Conservation (phyloP, 1,139 yeast genomes). For the Yamadazyma sp. region DNA sequence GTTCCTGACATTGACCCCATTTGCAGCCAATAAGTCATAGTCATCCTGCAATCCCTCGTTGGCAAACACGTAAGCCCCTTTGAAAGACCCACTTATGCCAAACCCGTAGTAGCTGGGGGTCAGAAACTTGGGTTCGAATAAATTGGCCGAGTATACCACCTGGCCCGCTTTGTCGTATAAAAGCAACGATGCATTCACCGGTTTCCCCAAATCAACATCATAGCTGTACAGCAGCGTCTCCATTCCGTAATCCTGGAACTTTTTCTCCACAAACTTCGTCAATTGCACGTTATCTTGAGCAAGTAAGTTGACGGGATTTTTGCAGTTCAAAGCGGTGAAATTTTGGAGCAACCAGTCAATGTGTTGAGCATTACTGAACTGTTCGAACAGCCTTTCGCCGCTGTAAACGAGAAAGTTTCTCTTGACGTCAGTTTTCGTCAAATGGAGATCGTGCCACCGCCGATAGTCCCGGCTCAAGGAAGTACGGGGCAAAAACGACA, state of each 20-base stretch:
- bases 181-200: constrained; percentile 24
- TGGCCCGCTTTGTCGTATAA: constrained; percentile 23
- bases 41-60: constrained; percentile 34
- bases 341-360: constrained; percentile 28
- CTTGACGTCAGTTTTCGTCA: constrained; percentile 65
- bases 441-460: constrained; percentile 63
- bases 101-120: constrained; percentile 41
- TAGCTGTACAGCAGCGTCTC: constrained; percentile 22
- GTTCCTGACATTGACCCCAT: constrained; percentile 21
- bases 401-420: constrained; percentile 34
- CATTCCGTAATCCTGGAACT: constrained; percentile 31
- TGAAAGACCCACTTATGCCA: constrained; percentile 29
- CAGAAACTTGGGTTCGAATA: constrained; percentile 25
- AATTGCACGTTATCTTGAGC: constrained; percentile 29
- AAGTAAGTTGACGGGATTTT: constrained; percentile 22
- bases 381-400: constrained; percentile 24
- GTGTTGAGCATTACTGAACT: constrained; percentile 28
- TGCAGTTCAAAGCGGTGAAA: constrained; percentile 19
- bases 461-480: constrained; percentile 82
- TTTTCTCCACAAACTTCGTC: constrained; percentile 23
- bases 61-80: constrained; percentile 28
- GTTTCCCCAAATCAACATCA: constrained; percentile 21
- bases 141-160: constrained; percentile 26
- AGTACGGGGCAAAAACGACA: constrained; percentile 83
- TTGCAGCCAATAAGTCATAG: constrained; percentile 21